phyloP scores from a whole-genome alignment of 2,329 filamentous ascomycete genomes.

The Ceratocystis smalleyi region DNA sequence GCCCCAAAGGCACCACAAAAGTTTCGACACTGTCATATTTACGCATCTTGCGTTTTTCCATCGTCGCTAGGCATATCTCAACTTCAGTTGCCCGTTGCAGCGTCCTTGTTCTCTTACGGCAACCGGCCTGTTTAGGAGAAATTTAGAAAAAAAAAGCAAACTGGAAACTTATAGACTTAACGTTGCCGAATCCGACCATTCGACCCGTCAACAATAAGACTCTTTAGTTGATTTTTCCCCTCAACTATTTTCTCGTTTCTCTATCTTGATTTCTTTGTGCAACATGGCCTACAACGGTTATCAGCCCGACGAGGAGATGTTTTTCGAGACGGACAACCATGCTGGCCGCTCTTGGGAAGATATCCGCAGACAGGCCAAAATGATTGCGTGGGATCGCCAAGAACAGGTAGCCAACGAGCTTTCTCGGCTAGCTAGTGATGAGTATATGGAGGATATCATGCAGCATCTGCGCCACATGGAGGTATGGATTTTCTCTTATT shows the following conservation, averaged over 20 bases:
- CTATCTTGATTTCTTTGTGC: slow-evolving; percentile 19
- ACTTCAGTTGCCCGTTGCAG: slow-evolving; percentile 1
- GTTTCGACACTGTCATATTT: not conserved
- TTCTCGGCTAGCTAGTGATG: slow-evolving; percentile 67
- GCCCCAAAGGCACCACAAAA: slow-evolving; percentile 12
- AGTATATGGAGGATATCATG: slow-evolving; percentile 89
- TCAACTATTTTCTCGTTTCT: slow-evolving; percentile 19
- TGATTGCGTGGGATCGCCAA: slow-evolving; percentile 67
- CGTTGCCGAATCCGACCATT: not conserved
- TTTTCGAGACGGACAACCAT: slow-evolving; percentile 40
- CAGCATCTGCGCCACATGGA: slow-evolving; percentile 94
- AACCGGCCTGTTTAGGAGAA: slow-evolving; percentile 2
- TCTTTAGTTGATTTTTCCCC: slow-evolving; percentile 20
- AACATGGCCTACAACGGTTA: slow-evolving; percentile 32
- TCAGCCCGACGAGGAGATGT: slow-evolving; percentile 31
- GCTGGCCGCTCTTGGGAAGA: slow-evolving; percentile 41
- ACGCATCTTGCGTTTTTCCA: not conserved
- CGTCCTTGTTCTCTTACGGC: not conserved
- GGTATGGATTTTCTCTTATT: slow-evolving; percentile 28
- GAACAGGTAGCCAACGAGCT: slow-evolving; percentile 80
- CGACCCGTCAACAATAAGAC: not conserved
- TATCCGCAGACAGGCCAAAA: slow-evolving; percentile 59
- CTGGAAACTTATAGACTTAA: not conserved
- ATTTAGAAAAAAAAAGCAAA: not conserved
- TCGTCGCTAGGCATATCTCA: not conserved